A percentile compares a stretch with the other conserved stretches of the same genome.
Evolutionary conservation across 2,329 filamentous ascomycete genomes (phyloP).

Genomic region (Hypoxylon sp.): DNA sequence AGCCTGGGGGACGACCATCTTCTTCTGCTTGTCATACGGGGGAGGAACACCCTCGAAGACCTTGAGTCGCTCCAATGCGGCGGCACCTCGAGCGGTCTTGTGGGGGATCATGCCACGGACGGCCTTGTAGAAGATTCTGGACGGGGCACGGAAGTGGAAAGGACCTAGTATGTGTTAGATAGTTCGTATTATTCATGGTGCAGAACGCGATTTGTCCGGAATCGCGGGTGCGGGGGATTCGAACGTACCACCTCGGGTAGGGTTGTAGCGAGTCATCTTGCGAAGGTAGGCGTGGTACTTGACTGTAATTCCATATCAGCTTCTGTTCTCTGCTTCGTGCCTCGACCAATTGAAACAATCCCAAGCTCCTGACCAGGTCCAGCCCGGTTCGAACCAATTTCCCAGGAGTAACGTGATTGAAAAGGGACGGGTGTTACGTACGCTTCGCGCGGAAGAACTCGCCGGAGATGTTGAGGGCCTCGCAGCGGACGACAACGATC

Average conservation of each 20-base stretch:
- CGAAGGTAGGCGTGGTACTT: conserved; percentile 99
- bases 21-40: conserved; percentile 99
- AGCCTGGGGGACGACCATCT: conserved; percentile 98
- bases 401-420: conserved; percentile 19
- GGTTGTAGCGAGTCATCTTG: conserved; percentile 99
- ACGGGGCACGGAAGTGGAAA: conserved; percentile 99
- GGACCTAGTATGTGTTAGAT: conserved; percentile 74
- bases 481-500: conserved; percentile 98
- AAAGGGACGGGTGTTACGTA: conserved; percentile 73
- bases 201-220: conserved; percentile 32
- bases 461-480: conserved; percentile 99
- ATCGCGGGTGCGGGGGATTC: conserved; percentile 44
- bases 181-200: not conserved
- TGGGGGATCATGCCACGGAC: conserved; percentile 99
- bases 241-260: conserved; percentile 92
- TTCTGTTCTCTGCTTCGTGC: conserved; percentile 31
- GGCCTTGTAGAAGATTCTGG: conserved; percentile 99
- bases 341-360: conserved; percentile 7
- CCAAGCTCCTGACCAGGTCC: conserved; percentile 34
- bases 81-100: conserved; percentile 98
- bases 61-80: conserved; percentile 98
- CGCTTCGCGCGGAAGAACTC: conserved; percentile 99
- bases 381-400: conserved; percentile 13
- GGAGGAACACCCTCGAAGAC: conserved; percentile 99
- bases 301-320: conserved; percentile 78